These are phyloP conservation scores for Fistulinella prunicolor DNA, from an alignment of 768 basidiomycete genomes.

Conservation along the genomic window DNA sequence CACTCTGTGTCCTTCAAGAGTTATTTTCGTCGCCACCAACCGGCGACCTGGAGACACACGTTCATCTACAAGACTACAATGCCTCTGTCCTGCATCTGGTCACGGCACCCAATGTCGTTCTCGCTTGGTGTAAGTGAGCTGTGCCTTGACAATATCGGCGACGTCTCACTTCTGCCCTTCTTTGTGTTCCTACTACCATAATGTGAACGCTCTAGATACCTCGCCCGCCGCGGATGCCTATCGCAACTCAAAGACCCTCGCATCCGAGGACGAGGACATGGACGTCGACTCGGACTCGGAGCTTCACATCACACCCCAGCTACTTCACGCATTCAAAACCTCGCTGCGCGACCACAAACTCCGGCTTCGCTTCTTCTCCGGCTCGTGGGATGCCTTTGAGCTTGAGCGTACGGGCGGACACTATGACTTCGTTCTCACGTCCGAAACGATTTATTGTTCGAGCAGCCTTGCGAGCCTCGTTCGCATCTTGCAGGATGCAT, in stretches of 20 bases:
- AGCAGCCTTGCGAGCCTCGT: slow-evolving; percentile 63
- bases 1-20: slow-evolving; percentile 64
- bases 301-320: slow-evolving; percentile 59
- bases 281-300: slow-evolving; percentile 39
- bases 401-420: slow-evolving; percentile 29
- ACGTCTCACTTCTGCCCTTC: background rate
- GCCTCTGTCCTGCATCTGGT: slow-evolving; percentile 72
- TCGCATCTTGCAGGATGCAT: slow-evolving; percentile 44
- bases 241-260: slow-evolving; percentile 33
- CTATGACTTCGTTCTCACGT: slow-evolving; percentile 79
- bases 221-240: slow-evolving; percentile 55
- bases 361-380: slow-evolving; percentile 71
- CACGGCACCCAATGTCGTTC: slow-evolving; percentile 73
- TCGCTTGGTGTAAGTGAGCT: slow-evolving; percentile 77
- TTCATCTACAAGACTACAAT: slow-evolving; percentile 95
- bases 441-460: slow-evolving; percentile 87
- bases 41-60: slow-evolving; percentile 36
- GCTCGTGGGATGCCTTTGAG: slow-evolving; percentile 71
- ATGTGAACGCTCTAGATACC: slow-evolving; percentile 52
- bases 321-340: slow-evolving; percentile 60
- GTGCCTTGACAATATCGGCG: background rate
- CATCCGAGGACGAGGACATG: slow-evolving; percentile 1
- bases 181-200: too few species aligned
- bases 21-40: slow-evolving; percentile 44
- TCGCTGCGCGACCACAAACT: slow-evolving; percentile 57